phyloP scores from a whole-genome alignment of 1,284 basidiomycete genomes.

The Megacollybia platyphylla region DNA sequence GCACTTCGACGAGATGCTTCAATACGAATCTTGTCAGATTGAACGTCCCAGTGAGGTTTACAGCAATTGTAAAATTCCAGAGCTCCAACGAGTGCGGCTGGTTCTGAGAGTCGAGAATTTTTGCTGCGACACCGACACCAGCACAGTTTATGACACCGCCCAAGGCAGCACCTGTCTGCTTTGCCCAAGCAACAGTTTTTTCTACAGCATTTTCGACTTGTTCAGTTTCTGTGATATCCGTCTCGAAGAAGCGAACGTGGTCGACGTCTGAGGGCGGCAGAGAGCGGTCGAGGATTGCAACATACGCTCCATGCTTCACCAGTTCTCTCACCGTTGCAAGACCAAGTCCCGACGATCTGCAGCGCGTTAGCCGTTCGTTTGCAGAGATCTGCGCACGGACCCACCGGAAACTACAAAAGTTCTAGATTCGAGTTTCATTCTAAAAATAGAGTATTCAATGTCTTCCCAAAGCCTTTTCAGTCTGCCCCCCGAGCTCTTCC shows the following conservation, averaged over 20 bases:
- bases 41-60: slow-evolving; percentile 43
- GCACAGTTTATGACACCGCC: slow-evolving; percentile 47
- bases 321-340: slow-evolving; percentile 35
- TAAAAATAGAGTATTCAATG: background rate
- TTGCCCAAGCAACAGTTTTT: slow-evolving; percentile 26
- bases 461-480: background rate
- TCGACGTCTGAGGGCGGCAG: slow-evolving; percentile 19
- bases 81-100: slow-evolving; percentile 32
- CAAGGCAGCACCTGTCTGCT: slow-evolving; percentile 25
- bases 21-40: slow-evolving; percentile 39
- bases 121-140: slow-evolving; percentile 28
- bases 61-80: slow-evolving; percentile 35
- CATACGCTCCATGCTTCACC: slow-evolving; percentile 25
- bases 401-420: slow-evolving; percentile 43
- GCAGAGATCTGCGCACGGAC: slow-evolving; percentile 15
- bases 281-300: slow-evolving; percentile 36
- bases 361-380: background rate
- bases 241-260: slow-evolving; percentile 27
- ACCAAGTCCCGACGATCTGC: slow-evolving; percentile 40
- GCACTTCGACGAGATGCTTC: slow-evolving; percentile 30
- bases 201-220: slow-evolving; percentile 29
- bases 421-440: slow-evolving; percentile 41
- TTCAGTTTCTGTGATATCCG: slow-evolving; percentile 26
- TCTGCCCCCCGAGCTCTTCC: background rate
- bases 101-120: slow-evolving; percentile 31